Base-by-base conservation (phyloP, 441 rosid genomes). In the Euphorbia corollata region DNA sequence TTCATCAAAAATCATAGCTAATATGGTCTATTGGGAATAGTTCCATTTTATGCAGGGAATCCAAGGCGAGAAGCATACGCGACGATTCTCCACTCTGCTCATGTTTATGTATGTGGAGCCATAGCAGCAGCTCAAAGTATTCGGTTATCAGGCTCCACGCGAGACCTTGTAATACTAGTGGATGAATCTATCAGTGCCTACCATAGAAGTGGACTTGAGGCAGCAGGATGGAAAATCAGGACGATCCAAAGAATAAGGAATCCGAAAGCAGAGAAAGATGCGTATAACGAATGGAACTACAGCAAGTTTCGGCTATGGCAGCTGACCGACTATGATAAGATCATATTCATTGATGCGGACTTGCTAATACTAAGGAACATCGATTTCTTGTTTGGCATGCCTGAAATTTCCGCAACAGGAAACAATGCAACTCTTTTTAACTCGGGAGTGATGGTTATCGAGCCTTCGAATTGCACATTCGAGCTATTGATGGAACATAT, bases 301-400 rank as follows among this genome's bases (percentile, higher is more conserved):
- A 92, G 97, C 91, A 92, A 88, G 77, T 92, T 92, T 72, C 72
- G 96, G 43, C 67, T 92, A 22, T 92, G 97, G 98, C 97, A 92
- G 82, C 81, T 92, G 62, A 92, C 96, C 15, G 93, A 88, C 61
- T 92, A 92, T 39, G 89, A 90, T 69, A 92, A 90, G 77, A 78
- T 92, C 68, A 90, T 92, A 54, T 92, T 92, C 83, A 90, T 92
- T 1, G 98, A 92, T 22, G 93, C 97, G 0, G 97, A 92, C 71
- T 70, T 92, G 65, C 84, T 92, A 1, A 79, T 90, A 61, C 86
- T 90, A n/a, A 75, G 96, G 71, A 90, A 92, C 88, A 85, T 92
- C 13, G 97, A 92, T 67, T 90, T 92, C 88, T 71, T 92, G 58
- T 92, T 90, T 50, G 68, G 85, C 0, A 90, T 86, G 96, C 98